Evolutionary conservation across 2,329 filamentous ascomycete genomes (phyloP).

Genomic region (Neophaeococcomyces aloes): DNA sequence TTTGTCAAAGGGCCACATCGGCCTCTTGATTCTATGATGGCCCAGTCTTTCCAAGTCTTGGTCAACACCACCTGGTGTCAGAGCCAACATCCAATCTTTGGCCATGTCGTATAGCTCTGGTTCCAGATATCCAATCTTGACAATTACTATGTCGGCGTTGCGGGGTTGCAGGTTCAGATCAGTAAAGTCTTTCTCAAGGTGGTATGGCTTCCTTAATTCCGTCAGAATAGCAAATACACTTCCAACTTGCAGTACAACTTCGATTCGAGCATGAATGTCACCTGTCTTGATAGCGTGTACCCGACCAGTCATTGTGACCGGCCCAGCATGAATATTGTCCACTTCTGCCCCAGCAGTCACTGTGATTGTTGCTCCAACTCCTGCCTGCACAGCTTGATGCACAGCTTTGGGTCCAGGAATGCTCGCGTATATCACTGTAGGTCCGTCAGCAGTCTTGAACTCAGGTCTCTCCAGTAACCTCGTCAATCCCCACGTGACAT

Average conservation of each 20-base stretch:
- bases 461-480: slow-evolving; percentile 38
- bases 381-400: slow-evolving; percentile 33
- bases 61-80: slow-evolving; percentile 46
- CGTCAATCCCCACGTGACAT: slow-evolving; percentile 43
- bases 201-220: slow-evolving; percentile 44
- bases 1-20: slow-evolving; percentile 41
- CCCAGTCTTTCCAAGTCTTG: slow-evolving; percentile 42
- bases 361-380: slow-evolving; percentile 39
- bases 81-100: slow-evolving; percentile 43
- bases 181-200: slow-evolving; percentile 43
- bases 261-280: slow-evolving; percentile 38
- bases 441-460: slow-evolving; percentile 30
- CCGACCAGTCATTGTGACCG: slow-evolving; percentile 41
- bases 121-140: slow-evolving; percentile 48
- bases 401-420: slow-evolving; percentile 40
- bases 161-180: slow-evolving; percentile 39
- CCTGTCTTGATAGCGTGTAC: slow-evolving; percentile 43
- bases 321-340: slow-evolving; percentile 39
- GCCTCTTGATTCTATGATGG: slow-evolving; percentile 38
- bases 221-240: slow-evolving; percentile 44
- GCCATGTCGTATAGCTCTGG: slow-evolving; percentile 46
- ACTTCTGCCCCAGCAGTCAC: slow-evolving; percentile 44
- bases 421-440: slow-evolving; percentile 44
- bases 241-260: slow-evolving; percentile 42
- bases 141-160: slow-evolving; percentile 41